Evolutionary conservation across 1,284 basidiomycete species (phyloP).

Genomic region (Boletus semigastroideus): DNA sequence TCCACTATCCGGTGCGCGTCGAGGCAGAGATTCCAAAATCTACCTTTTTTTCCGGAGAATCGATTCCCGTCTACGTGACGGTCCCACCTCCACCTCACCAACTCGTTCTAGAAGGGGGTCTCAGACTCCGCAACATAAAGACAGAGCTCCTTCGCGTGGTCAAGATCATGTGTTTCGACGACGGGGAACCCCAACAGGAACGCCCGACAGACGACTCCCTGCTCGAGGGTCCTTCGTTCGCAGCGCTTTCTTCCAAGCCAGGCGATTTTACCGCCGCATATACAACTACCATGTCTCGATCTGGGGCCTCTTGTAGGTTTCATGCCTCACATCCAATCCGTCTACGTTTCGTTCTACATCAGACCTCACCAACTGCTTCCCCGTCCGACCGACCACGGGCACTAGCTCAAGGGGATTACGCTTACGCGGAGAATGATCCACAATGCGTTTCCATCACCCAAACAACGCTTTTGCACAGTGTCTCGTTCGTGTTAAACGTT

Average conservation of each 20-base stretch:
- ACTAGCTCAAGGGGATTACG: constrained; percentile 43
- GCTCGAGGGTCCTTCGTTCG: constrained; percentile 32
- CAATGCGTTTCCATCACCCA: constrained; percentile 76
- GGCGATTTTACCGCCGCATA: constrained; percentile 35
- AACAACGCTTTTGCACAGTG: constrained; percentile 66
- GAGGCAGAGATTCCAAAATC: constrained; percentile 70
- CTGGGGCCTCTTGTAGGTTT: constrained; percentile 78
- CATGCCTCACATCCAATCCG: constrained; percentile 66
- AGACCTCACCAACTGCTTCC: constrained; percentile 50
- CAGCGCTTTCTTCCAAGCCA: constrained; percentile 26
- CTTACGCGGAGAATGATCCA: constrained; percentile 51
- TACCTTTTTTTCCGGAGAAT: constrained; percentile 65
- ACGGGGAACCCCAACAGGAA: constrained; percentile 29
- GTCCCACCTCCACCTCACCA: constrained; percentile 66
- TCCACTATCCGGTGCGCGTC: constrained; percentile 63
- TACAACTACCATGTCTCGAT: constrained; percentile 60
- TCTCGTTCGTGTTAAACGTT: constrained; percentile 65
- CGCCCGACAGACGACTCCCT: constrained; percentile 11
- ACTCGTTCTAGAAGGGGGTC: constrained; percentile 61
- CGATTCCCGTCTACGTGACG: constrained; percentile 74
- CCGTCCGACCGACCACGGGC: constrained; percentile 47
- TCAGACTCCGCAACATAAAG: constrained; percentile 71
- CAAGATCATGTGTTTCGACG: constrained; percentile 47
- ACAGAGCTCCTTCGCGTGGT: constrained; percentile 68
- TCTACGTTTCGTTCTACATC: constrained; percentile 71